Evolutionary conservation across 108 stramenopile species (phyloP), one percentile per base, ranked within the genome.

Genomic region (Cyclotella sp.): DNA sequence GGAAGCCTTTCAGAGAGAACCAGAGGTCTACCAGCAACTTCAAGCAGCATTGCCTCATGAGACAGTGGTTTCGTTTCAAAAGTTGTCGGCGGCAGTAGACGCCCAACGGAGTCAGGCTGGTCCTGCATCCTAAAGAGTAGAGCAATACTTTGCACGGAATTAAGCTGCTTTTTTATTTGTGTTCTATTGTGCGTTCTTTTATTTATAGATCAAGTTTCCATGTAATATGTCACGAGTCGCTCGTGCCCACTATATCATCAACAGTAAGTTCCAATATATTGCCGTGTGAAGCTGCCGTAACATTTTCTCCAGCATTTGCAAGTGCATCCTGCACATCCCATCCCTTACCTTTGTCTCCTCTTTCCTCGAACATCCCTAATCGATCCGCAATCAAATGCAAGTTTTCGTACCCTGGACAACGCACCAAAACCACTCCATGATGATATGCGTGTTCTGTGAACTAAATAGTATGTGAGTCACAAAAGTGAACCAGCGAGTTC

Each of bases 361-460:
- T 72, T 30, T 81, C 83, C 54, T 90, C 88, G 69, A 92, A 92
- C 63, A 63, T 86, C 21, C 93, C 98, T 29, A 99, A 77, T 29
- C 94, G 73, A 79, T 99, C 99, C 0, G 99, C 98, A 70, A 99
- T 97, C 52, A 99, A 83, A 86, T 99, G 99, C 24, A 89, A 60
- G 72, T 96, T 97, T 57, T 92, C 46, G 78, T 98, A 99, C 15
- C 91, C 92, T 3, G 97, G 98, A 68, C 99, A 99, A 18, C 86
- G 76, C 9, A 97, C 97, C 45, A 99, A 54, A 9, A 99, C 99
- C 16, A 98, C 97, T 13, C 99, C 99, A 45, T 96, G 73, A 22
- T 75, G 66, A 82, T 99, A 99, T 9, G 97, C 89, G 10, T 90
- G 88, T 81, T 98, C 96, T 11, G 96, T 93, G 76, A 98, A 93